Conservation (phyloP, 2,329 filamentous ascomycete species). For the Aspergillus sp. region DNA sequence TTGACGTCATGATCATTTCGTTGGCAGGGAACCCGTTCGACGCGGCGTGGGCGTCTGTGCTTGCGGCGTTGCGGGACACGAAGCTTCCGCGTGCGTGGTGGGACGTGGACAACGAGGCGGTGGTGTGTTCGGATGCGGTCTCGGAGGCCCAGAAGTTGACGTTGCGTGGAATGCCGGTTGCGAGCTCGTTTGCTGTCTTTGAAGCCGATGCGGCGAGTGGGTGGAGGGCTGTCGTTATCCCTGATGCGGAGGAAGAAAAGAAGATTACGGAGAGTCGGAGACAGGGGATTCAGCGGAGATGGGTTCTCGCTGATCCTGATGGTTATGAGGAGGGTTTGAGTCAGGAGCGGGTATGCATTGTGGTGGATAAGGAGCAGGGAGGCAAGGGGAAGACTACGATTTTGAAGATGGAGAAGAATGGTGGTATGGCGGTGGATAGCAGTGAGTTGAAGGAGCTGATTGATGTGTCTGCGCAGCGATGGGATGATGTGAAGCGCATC, state of each 20-base stretch:
- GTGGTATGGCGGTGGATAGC: constrained; percentile 69
- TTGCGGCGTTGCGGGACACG: constrained; percentile 78
- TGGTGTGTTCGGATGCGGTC: constrained; percentile 69
- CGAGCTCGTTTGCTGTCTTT: constrained; percentile 78
- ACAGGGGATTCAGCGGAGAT: constrained; percentile 45
- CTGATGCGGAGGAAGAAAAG: constrained; percentile 31
- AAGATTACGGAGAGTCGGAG: constrained; percentile 47
- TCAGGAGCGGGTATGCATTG: constrained; percentile 76
- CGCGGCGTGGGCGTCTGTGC: constrained; percentile 78
- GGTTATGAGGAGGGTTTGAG: constrained; percentile 84
- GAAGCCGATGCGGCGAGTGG: constrained; percentile 52
- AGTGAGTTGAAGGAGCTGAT: constrained; percentile 62
- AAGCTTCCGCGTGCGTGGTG: constrained; percentile 76
- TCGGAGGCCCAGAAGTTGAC: constrained; percentile 56
- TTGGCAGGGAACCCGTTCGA: constrained; percentile 92
- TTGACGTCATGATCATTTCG: constrained; percentile 92
- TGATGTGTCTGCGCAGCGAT: constrained; percentile 61
- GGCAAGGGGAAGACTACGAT: constrained; percentile 55
- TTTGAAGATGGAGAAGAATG: constrained; percentile 76
- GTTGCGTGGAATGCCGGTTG: constrained; percentile 68
- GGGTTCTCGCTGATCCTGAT: constrained; percentile 87
- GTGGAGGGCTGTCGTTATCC: constrained; percentile 39
- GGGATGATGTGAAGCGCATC: constrained; percentile 57
- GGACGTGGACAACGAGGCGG: constrained; percentile 76
- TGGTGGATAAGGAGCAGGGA: constrained; percentile 61